Base-by-base conservation (phyloP, 2,329 filamentous ascomycete species). In the Chaetomium globosum region DNA sequence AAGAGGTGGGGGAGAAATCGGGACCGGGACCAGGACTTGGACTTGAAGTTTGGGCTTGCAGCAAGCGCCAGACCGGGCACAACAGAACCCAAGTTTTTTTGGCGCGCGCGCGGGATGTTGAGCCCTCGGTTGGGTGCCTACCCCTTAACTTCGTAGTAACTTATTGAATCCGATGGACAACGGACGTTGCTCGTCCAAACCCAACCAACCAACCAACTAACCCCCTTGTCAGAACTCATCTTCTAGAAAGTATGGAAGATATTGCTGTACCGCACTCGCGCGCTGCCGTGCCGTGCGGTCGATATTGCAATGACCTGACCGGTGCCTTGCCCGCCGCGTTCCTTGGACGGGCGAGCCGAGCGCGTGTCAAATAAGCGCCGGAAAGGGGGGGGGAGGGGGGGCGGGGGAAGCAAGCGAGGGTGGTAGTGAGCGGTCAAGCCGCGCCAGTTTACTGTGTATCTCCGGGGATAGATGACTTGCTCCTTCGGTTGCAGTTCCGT, bases 281-380 rank as follows among this genome's bases (percentile, higher is more conserved):
- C 7, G 43, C 23, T 30, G 13, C 51, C 28, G 13, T n/a, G 51
- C 51, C 51, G 51, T 31, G 13, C 13, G 7, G 26, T 10, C 10
- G 48, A 23, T 16, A 23, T 23, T 26, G 12, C 10, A 16, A 26
- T 51, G 10, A 51, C 39, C 39, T n/a, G 39, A 26, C 21, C 10
- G 48, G 48, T 21, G 21, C 6, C 10, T 9, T 30, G 26, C 16
- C 23, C 26, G 3, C 30, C 4, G 19, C 43, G 19, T 48, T 48
- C 5, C 26, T 52, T 39, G 36, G 51, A 31, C 51, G 16, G 51
- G 51, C 19, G 39, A 56, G 54, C 54, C 54, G 31, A 43, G 33
- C 26, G 16, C 28, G 33, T 21, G 31, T 43, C 33, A 56, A 39
- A 26, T 19, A 43, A 23, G 33, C 19, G 33, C n/a, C 6, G 13